Evolutionary conservation across 139 green algal species (phyloP), one percentile per base, ranked within the genome.

Genomic region (Coccomyxa sp.): DNA sequence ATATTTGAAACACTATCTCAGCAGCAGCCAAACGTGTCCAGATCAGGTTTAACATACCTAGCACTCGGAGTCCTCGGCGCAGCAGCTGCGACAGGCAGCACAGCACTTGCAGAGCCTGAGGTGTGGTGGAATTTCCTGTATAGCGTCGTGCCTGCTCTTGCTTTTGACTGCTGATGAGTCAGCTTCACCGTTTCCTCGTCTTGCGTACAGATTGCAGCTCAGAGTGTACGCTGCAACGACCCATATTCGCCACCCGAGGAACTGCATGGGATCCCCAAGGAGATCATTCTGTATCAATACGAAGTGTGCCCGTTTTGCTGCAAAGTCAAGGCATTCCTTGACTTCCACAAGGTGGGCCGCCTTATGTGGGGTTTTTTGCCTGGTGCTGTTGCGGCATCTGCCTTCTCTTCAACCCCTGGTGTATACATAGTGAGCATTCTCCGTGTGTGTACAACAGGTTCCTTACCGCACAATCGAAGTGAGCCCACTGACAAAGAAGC

Each of bases 291-390:
- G 76, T 98, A 97, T 87, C 94, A 98, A 87, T 99, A 99, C 80
- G 97, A 99, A 82, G 93, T 97, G 0, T 99, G 97, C 88, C 97
- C 97, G 17, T 99, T 98, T 87, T 99, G 97, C 92, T 98, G 94
- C 93, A 99, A 99, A 85, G 95, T 99, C 31, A 98, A 97, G 82
- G 96, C 97, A 17, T 93, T 95, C 77, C 88, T 99, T 51, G 97
- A 99, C 85, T 98, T 95, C 81, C 87, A 97, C 86, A 95, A 95
- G 88, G 92, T 96, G 67, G 58, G 76, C n/a, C 13, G 31, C 28
- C 17, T 58, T 27, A 51, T 30, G 15, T 82, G 76, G 18, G 30
- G 11, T 32, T 58, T 51, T 58, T 58, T 13, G 77, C 68, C 45
- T 81, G 13, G 9, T 13, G 23, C 17, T 10, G n/a, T 63, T 81